A percentile compares a stretch with the other conserved stretches of the same genome.
These are phyloP conservation scores for Artemisia argyi DNA, from an alignment of 129 eudicot species.

Conservation along the genomic window DNA sequence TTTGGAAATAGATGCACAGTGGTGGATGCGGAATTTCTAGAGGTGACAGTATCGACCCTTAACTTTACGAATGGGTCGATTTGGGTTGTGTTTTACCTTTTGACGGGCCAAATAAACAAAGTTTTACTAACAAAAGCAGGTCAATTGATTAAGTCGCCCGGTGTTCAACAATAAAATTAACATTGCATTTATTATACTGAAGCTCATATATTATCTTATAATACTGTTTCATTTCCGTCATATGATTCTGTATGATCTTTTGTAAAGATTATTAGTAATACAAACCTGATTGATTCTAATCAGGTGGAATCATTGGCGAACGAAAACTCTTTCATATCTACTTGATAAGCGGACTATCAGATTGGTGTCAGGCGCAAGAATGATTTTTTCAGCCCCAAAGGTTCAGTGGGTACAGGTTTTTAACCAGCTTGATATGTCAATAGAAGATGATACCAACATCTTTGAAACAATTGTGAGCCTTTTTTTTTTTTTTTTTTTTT, in stretches of 20 bases:
- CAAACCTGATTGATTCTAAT: conserved; percentile 4
- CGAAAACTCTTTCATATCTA: conserved; percentile 48
- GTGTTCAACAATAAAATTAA: too few species aligned
- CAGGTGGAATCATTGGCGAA: conserved; percentile 55
- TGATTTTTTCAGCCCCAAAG: conserved; percentile 66
- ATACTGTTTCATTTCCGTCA: not conserved
- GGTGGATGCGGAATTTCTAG: too few species aligned
- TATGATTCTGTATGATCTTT: not conserved
- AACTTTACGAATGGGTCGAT: too few species aligned
- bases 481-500: too few species aligned
- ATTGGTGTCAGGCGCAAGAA: conserved; percentile 64
- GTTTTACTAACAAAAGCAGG: too few species aligned
- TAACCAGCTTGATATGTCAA: conserved; percentile 40
- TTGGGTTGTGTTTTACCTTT: too few species aligned
- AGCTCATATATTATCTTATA: not conserved
- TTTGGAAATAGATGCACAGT: not conserved
- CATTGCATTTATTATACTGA: too few species aligned
- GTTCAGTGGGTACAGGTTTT: conserved; percentile 57
- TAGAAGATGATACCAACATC: conserved; percentile 29
- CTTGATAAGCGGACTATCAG: conserved; percentile 67
- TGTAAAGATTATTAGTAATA: not conserved
- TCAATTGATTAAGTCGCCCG: too few species aligned
- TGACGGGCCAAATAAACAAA: too few species aligned
- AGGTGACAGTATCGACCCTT: too few species aligned
- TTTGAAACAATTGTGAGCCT: conserved; percentile 59